These are phyloP conservation scores for Verticillium dahliae DNA, from an alignment of 2,329 filamentous ascomycete species.

Conservation along the genomic window DNA sequence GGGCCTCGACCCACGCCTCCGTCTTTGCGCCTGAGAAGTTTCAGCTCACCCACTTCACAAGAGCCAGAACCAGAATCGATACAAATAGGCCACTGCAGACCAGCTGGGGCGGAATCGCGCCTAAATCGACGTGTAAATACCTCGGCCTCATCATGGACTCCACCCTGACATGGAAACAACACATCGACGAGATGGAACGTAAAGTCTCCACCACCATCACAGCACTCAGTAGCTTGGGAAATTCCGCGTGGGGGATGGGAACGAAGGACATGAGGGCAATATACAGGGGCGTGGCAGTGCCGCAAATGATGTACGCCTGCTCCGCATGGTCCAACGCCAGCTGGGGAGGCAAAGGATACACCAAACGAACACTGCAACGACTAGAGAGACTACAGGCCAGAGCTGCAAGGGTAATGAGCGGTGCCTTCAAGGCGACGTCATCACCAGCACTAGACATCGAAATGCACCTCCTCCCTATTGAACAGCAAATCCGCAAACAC, in stretches of 20 bases:
- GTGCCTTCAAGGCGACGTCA: slow-evolving; percentile 17
- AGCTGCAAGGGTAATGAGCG: slow-evolving; percentile 19
- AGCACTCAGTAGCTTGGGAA: no score
- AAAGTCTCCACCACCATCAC: no score
- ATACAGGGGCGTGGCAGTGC: slow-evolving; percentile 17
- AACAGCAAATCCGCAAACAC: slow-evolving; percentile 9
- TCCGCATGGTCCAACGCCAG: slow-evolving; percentile 15
- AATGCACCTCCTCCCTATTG: slow-evolving; percentile 15
- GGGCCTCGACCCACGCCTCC: slow-evolving; percentile 12
- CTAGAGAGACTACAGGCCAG: slow-evolving; percentile 14
- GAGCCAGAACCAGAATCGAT: slow-evolving; percentile 3
- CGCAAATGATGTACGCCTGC: slow-evolving; percentile 18
- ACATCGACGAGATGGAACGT: slow-evolving; percentile 13
- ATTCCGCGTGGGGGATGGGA: slow-evolving; percentile 15
- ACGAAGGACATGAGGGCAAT: slow-evolving; percentile 16
- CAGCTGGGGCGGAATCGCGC: slow-evolving; percentile 2
- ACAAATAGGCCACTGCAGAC: slow-evolving; percentile 1
- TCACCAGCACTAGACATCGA: slow-evolving; percentile 17
- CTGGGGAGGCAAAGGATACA: slow-evolving; percentile 1
- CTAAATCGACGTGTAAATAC: slow-evolving; percentile 9
- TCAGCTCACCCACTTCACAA: slow-evolving; percentile 15
- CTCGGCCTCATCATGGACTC: slow-evolving; percentile 16
- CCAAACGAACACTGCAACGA: slow-evolving; percentile 3
- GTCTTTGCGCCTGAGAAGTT: slow-evolving; percentile 16
- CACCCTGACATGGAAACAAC: slow-evolving; percentile 14